Evolutionary conservation across 768 basidiomycete species (phyloP).

Genomic region (Pleurotus ostreatus): DNA sequence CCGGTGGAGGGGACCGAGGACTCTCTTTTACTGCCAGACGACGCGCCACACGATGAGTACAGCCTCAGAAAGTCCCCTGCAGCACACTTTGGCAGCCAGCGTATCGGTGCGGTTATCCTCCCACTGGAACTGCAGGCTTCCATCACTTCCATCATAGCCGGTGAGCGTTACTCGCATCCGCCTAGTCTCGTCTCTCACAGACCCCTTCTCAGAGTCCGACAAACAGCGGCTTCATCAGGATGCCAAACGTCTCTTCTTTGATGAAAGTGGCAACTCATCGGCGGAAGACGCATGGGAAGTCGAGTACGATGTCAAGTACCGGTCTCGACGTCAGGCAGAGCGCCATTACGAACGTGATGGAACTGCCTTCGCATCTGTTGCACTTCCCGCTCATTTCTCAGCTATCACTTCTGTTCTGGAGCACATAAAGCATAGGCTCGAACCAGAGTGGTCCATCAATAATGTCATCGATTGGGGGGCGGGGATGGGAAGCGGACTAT

Average conservation of each 20-base stretch:
- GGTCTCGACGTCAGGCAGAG: slow-evolving; percentile 50
- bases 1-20: slow-evolving; percentile 32
- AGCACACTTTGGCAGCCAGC: slow-evolving; percentile 72
- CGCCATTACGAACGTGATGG: slow-evolving; percentile 68
- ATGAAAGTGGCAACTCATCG: slow-evolving; percentile 22
- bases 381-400: slow-evolving; percentile 83
- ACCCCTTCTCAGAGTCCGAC: slow-evolving; percentile 45
- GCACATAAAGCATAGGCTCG: slow-evolving; percentile 61
- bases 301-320: slow-evolving; percentile 55
- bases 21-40: slow-evolving; percentile 27
- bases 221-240: slow-evolving; percentile 65
- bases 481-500: slow-evolving; percentile 78
- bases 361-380: slow-evolving; percentile 80
- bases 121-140: slow-evolving; percentile 67
- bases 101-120: slow-evolving; percentile 67
- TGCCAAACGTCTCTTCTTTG: slow-evolving; percentile 65
- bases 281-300: slow-evolving; percentile 46
- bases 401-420: slow-evolving; percentile 73
- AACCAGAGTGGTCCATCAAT: slow-evolving; percentile 54
- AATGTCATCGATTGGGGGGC: slow-evolving; percentile 82
- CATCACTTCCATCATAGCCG: slow-evolving; percentile 63
- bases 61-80: slow-evolving; percentile 65
- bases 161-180: slow-evolving; percentile 30
- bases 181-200: slow-evolving; percentile 10
- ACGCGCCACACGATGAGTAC: slow-evolving; percentile 18